Evolutionary conservation across 345 rosid species (phyloP).

Genomic region (Chamaenerion angustifolium): DNA sequence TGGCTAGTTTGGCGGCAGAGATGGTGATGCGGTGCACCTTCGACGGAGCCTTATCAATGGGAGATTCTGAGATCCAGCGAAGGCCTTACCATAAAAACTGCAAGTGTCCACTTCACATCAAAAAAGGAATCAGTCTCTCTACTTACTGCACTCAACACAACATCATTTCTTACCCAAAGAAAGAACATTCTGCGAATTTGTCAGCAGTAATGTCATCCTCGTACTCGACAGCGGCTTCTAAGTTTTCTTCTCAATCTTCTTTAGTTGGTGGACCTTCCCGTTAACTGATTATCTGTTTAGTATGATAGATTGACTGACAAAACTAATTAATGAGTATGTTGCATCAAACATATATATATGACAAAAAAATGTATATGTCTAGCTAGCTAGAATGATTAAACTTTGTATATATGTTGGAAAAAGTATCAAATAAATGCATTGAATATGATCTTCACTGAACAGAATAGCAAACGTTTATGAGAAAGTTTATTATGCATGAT

Average conservation of each 20-base stretch:
- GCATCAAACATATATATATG: too few relatives aligned
- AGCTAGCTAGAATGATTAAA: too few relatives aligned
- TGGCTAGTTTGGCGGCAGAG: not conserved
- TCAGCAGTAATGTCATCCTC: not conserved
- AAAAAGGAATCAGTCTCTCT: not conserved
- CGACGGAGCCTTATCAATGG: conserved; percentile 3
- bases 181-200: not conserved
- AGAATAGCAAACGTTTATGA: too few relatives aligned
- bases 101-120: conserved; percentile 4
- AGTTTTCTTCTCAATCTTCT: not conserved
- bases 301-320: not conserved
- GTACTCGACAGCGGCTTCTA: not conserved
- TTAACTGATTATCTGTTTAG: too few relatives aligned
- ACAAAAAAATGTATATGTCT: too few relatives aligned
- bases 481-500: too few relatives aligned
- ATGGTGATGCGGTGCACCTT: conserved; percentile 3
- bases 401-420: too few relatives aligned
- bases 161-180: not conserved
- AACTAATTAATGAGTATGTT: too few relatives aligned
- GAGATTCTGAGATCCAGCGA: conserved; percentile 1
- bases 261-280: too few relatives aligned
- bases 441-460: too few relatives aligned
- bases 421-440: too few relatives aligned
- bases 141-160: not conserved
- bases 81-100: conserved; percentile 12